A percentile compares a stretch with the other conserved stretches of the same genome.
These are phyloP conservation scores for Lodderomyces pseudojiufengensis DNA, from an alignment of 1,139 yeast genomes.

Conservation along the genomic window DNA sequence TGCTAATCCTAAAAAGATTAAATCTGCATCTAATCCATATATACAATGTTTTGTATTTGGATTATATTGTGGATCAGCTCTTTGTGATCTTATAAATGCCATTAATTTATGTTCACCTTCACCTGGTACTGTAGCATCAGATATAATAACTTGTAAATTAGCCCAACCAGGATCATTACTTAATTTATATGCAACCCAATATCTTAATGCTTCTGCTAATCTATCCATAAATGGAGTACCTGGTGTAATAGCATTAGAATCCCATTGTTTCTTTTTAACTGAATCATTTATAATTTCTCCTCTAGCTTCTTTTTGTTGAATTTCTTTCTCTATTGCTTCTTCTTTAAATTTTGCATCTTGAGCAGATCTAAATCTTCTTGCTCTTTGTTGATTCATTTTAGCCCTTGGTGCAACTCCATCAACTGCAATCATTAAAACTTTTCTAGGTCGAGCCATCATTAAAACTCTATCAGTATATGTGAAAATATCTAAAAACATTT, in stretches of 20 bases:
- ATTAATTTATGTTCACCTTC: constrained; percentile 99
- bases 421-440: constrained; percentile 88
- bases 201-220: constrained; percentile 74
- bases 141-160: constrained; percentile 72
- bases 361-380: constrained; percentile 94
- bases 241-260: constrained; percentile 96
- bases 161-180: constrained; percentile 91
- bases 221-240: constrained; percentile 98
- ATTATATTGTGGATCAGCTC: constrained; percentile 80
- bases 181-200: constrained; percentile 87
- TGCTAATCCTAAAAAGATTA: constrained; percentile 91
- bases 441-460: constrained; percentile 92
- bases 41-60: constrained; percentile 92
- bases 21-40: constrained; percentile 96
- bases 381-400: constrained; percentile 96
- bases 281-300: constrained; percentile 69
- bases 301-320: constrained; percentile 48
- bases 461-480: constrained; percentile 85
- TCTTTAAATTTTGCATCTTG: constrained; percentile 67
- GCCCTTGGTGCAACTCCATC: constrained; percentile 99
- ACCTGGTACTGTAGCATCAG: constrained; percentile 98
- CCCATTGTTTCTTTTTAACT: constrained; percentile 65
- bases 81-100: constrained; percentile 84
- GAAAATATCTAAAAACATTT: constrained; percentile 88
- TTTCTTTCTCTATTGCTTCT: constrained; percentile 55